These are phyloP conservation scores for Haematococcus lacustris DNA, from an alignment of 139 green algal genomes.

Conservation along the genomic window DNA sequence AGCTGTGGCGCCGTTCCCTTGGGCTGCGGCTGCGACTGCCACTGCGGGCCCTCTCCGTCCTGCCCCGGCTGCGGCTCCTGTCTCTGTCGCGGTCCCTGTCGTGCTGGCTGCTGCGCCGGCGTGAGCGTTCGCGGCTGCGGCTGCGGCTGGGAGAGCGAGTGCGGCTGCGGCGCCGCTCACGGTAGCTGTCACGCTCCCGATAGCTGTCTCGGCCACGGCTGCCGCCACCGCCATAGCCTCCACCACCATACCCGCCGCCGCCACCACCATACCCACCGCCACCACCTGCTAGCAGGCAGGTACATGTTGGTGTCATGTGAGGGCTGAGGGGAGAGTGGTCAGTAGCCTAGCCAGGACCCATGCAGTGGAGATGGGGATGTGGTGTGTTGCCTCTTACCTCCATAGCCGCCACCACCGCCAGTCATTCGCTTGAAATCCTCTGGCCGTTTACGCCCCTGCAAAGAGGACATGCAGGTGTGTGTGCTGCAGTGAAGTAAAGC, in stretches of 20 bases:
- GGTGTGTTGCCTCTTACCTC: background rate
- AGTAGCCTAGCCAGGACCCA: too few relatives aligned
- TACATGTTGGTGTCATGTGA: background rate
- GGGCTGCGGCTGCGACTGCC: too few relatives aligned
- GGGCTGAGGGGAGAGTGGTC: too few relatives aligned
- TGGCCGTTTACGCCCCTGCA: slow-evolving; percentile 38
- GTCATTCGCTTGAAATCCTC: slow-evolving; percentile 28
- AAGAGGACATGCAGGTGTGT: too few relatives aligned
- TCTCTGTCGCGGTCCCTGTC: background rate
- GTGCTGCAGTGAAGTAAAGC: too few relatives aligned
- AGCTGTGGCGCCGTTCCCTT: too few relatives aligned
- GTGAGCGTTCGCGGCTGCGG: background rate
- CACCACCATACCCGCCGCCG: too few relatives aligned
- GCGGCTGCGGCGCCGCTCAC: background rate
- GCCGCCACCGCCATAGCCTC: background rate
- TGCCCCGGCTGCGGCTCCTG: too few relatives aligned
- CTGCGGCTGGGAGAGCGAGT: too few relatives aligned
- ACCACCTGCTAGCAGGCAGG: background rate
- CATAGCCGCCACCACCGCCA: background rate
- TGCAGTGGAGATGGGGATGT: background rate
- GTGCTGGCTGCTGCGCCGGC: background rate
- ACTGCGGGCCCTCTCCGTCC: too few relatives aligned
- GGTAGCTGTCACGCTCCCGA: background rate
- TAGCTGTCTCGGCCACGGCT: background rate
- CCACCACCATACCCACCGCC: too few relatives aligned